Percentiles rank a stretch among this genome's conserved stretches.
Evolutionary conservation across 2,329 filamentous ascomycete species (phyloP).

Genomic region (Erysiphe pulchra): DNA sequence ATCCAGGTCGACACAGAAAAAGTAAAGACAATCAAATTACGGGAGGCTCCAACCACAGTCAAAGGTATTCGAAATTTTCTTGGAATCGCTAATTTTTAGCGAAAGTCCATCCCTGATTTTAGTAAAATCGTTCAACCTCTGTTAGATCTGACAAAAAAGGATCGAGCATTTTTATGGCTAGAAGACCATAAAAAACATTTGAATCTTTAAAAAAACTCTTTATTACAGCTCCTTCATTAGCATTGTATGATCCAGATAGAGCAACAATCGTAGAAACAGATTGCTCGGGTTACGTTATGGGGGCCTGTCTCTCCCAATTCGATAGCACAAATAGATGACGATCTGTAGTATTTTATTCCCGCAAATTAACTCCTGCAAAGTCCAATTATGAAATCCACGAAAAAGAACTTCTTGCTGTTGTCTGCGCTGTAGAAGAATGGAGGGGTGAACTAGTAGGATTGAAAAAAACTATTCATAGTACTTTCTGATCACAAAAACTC

Average conservation of each 20-base stretch:
- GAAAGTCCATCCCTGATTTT: neutral
- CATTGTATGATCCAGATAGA: neutral
- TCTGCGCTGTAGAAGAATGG: neutral
- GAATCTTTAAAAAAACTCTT: neutral
- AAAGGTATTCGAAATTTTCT: neutral
- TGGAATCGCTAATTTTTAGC: neutral
- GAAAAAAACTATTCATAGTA: neutral
- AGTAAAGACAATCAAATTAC: neutral
- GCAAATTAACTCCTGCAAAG: neutral
- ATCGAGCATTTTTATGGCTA: neutral
- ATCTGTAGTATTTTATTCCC: neutral
- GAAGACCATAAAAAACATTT: neutral
- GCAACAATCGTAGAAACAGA: neutral
- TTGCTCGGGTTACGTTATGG: too few species aligned
- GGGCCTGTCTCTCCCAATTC: too few species aligned
- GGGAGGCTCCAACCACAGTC: neutral
- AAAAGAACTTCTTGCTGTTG: neutral
- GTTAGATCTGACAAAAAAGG: neutral
- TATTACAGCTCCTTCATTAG: neutral
- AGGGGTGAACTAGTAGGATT: neutral
- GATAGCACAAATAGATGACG: neutral
- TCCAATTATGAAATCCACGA: neutral
- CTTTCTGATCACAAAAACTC: slow-evolving; percentile 1
- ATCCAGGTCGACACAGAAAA: neutral
- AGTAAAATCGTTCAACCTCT: neutral